Conservation (phyloP, 768 basidiomycete genomes). For the Brasilioporus rufonigricans region DNA sequence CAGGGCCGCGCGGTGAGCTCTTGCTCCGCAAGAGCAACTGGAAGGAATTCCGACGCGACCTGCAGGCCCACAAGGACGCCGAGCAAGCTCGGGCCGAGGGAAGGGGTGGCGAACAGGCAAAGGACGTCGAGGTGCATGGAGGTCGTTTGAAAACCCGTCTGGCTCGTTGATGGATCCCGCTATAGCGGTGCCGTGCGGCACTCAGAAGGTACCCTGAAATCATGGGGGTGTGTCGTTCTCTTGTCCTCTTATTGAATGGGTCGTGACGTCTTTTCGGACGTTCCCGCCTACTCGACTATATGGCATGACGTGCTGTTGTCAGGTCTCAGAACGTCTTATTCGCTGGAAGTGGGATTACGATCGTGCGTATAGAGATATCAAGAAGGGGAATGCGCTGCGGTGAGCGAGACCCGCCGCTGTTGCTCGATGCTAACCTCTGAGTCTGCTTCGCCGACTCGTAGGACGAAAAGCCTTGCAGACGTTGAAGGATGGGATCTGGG, state of each 20-base stretch:
- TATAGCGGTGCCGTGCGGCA: slow-evolving; percentile 4
- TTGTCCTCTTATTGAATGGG: neutral
- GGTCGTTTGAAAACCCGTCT: neutral
- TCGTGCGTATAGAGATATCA: neutral
- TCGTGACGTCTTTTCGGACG: neutral
- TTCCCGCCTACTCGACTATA: neutral
- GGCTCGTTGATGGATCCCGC: neutral
- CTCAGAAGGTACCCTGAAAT: slow-evolving; percentile 6
- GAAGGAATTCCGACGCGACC: slow-evolving; percentile 4
- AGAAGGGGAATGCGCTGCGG: slow-evolving; percentile 16
- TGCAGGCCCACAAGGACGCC: neutral
- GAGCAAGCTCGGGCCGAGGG: neutral
- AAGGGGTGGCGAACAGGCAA: neutral
- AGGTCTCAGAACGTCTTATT: slow-evolving; percentile 25
- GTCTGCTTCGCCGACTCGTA: slow-evolving; percentile 20
- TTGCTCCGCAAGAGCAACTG: slow-evolving; percentile 23
- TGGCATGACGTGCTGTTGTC: neutral
- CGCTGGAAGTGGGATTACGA: slow-evolving; percentile 29
- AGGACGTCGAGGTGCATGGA: neutral
- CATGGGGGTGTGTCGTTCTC: slow-evolving; percentile 17
- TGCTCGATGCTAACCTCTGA: neutral
- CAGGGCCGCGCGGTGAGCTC: slow-evolving; percentile 19
- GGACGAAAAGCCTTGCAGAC: slow-evolving; percentile 35
- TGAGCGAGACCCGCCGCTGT: neutral
- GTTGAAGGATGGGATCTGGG: slow-evolving; percentile 42